phyloP scores from a whole-genome alignment of 345 rosid species.

The Hypericum perforatum region DNA sequence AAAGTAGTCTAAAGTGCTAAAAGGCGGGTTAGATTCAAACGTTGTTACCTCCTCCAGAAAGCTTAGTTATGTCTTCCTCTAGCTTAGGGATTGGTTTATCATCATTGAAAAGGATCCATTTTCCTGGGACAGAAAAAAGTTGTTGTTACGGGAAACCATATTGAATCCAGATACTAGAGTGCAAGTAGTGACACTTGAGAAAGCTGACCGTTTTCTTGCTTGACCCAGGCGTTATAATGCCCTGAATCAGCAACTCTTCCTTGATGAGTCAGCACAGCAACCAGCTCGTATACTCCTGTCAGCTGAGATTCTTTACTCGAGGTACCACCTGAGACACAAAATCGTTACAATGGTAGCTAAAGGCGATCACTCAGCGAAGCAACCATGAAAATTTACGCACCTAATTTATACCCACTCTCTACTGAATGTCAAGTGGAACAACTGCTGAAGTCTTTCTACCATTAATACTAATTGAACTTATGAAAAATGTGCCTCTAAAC shows the following conservation, averaged over 20 bases:
- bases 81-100: conserved; percentile 65
- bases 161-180: too few species aligned
- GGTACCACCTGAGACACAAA: conserved; percentile 27
- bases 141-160: conserved; percentile 1
- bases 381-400: too few species aligned
- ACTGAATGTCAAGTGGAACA: too few species aligned
- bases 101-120: conserved; percentile 86
- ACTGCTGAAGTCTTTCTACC: too few species aligned
- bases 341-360: too few species aligned
- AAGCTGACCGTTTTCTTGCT: conserved; percentile 82
- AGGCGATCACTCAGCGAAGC: too few species aligned
- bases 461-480: too few species aligned
- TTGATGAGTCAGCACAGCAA: conserved; percentile 87
- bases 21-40: too few species aligned
- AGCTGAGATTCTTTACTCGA: conserved; percentile 44
- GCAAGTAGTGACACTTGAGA: not conserved
- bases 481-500: too few species aligned
- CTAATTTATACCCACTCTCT: too few species aligned
- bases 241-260: conserved; percentile 99
- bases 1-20: too few species aligned
- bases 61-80: conserved; percentile 81
- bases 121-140: conserved; percentile 36
- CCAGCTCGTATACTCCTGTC: conserved; percentile 87
- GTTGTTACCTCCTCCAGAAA: conserved; percentile 85
- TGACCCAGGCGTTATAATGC: conserved; percentile 94